These are phyloP conservation scores for Eucalyptus curtisii DNA, from an alignment of 345 rosid genomes.

Conservation along the genomic window DNA sequence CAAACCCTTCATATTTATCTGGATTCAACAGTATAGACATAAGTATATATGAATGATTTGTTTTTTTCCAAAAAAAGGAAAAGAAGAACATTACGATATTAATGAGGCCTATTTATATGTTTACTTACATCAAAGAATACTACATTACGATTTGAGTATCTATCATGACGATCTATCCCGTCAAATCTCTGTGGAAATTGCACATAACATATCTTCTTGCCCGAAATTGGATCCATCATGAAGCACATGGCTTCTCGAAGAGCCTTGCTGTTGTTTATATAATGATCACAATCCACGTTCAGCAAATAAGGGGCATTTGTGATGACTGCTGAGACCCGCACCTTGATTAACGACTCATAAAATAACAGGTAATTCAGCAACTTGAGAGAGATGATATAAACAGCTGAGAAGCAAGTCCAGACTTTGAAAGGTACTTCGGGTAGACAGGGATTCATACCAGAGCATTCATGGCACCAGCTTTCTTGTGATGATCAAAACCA, in stretches of 20 bases:
- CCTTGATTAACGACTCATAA: conserved; percentile 5
- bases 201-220: conserved; percentile 67
- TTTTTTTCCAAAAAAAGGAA: not conserved
- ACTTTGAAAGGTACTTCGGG: not conserved
- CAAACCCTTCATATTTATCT: conserved; percentile 94
- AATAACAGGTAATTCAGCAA: not conserved
- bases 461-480: conserved; percentile 93
- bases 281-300: conserved; percentile 82
- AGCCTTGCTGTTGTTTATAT: conserved; percentile 75
- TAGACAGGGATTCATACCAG: conserved; percentile 25
- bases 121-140: conserved; percentile 68
- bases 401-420: not conserved
- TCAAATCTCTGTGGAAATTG: conserved; percentile 88
- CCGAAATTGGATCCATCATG: conserved; percentile 80
- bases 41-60: not conserved
- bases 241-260: conserved; percentile 82
- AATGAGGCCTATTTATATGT: not conserved
- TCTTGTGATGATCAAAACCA: conserved; percentile 86
- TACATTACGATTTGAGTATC: conserved; percentile 76
- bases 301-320: conserved; percentile 76
- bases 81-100: not conserved
- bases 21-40: not conserved
- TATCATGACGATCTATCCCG: conserved; percentile 62
- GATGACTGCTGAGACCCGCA: conserved; percentile 64
- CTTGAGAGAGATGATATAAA: not conserved